phyloP scores from a whole-genome alignment of 106 monocot genomes.

The Dendrobium catenatum region DNA sequence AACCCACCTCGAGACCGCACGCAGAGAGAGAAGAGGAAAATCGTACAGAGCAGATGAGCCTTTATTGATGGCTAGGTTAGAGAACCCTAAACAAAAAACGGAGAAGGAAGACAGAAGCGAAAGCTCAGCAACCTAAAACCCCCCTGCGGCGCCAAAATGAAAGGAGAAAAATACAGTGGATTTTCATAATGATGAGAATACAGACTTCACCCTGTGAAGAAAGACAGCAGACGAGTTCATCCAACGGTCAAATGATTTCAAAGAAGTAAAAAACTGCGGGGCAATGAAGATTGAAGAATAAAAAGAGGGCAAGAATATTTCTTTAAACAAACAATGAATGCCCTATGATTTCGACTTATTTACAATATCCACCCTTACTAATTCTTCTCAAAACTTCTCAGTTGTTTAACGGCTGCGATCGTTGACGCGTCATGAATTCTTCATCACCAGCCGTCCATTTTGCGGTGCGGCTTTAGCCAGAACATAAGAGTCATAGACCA shows the following conservation, averaged over 20 bases:
- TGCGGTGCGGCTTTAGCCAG: too few species aligned
- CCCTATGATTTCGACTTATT: background rate
- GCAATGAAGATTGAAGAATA: slow-evolving; percentile 2
- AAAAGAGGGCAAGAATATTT: background rate
- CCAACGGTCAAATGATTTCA: slow-evolving; percentile 42
- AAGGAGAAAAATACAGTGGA: too few species aligned
- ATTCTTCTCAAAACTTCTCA: too few species aligned
- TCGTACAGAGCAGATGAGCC: too few species aligned
- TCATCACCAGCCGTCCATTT: background rate
- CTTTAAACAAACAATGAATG: background rate
- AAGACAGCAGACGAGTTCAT: slow-evolving; percentile 16
- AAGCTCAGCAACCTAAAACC: too few species aligned
- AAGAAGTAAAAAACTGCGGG: background rate
- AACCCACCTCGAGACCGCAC: too few species aligned
- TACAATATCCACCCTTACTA: background rate
- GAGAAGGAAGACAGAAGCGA: background rate
- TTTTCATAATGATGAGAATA: background rate
- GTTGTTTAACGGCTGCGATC: background rate
- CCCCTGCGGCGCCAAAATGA: too few species aligned
- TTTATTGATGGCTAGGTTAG: too few species aligned
- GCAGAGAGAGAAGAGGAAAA: too few species aligned
- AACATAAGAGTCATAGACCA: too few species aligned
- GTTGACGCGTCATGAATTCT: background rate
- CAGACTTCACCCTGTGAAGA: background rate
- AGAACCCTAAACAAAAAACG: background rate